phyloP scores from a whole-genome alignment of 306 rosid species.

The Carpinus viminea region DNA sequence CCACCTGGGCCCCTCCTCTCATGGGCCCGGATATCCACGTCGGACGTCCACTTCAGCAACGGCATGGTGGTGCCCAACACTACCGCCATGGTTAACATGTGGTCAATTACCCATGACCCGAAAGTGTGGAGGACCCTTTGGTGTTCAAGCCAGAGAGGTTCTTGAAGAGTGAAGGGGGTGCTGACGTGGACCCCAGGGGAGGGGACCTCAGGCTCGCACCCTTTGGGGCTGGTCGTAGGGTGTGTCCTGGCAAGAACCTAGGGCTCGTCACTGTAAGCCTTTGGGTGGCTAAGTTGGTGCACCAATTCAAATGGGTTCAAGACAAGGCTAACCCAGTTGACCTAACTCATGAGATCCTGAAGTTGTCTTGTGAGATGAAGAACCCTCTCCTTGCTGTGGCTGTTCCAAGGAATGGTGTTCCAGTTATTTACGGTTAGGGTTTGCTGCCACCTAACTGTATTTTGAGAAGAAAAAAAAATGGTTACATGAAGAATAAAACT shows the following conservation, averaged over 20 bases:
- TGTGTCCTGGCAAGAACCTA: slow-evolving; percentile 48
- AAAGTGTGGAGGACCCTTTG: slow-evolving; percentile 29
- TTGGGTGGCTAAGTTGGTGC: slow-evolving; percentile 56
- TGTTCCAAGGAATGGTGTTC: slow-evolving; percentile 23
- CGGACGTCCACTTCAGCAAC: slow-evolving; percentile 55
- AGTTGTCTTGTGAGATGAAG: slow-evolving; percentile 54
- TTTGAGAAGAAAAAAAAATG: not conserved
- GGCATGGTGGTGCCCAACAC: slow-evolving; percentile 57
- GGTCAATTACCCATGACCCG: slow-evolving; percentile 51
- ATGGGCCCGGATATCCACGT: slow-evolving; percentile 56
- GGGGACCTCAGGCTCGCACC: slow-evolving; percentile 55
- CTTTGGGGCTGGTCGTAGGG: slow-evolving; percentile 62
- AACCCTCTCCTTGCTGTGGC: slow-evolving; percentile 44
- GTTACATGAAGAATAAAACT: not conserved
- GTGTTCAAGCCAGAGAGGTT: slow-evolving; percentile 54
- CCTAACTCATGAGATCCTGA: slow-evolving; percentile 41
- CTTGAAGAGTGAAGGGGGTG: slow-evolving; percentile 41
- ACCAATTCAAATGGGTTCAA: slow-evolving; percentile 37
- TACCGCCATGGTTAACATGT: slow-evolving; percentile 53
- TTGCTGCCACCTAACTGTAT: not conserved
- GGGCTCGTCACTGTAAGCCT: slow-evolving; percentile 47
- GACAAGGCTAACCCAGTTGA: slow-evolving; percentile 42
- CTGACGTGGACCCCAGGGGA: slow-evolving; percentile 46
- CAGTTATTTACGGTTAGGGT: not conserved
- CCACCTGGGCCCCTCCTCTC: slow-evolving; percentile 63